Base-by-base conservation (phyloP, 2,329 filamentous ascomycete species). In the Fusarium lateritium region DNA sequence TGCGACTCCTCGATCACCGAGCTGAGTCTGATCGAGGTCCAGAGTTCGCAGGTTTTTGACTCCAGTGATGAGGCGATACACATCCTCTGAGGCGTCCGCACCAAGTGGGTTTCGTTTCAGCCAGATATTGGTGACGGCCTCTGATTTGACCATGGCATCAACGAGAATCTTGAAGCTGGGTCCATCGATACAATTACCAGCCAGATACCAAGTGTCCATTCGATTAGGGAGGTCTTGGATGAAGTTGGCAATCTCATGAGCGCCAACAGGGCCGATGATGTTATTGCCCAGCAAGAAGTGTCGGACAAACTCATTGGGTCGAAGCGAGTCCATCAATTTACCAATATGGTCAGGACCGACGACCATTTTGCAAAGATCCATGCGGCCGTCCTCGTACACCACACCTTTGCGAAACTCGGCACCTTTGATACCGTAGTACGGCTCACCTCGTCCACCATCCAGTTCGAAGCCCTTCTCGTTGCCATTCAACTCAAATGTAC, bases 301-400 rank as follows among this genome's bases (percentile, higher is more conserved):
- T 36, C 77, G 79, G 49, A 86, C 80, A 71, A 83, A 84, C 19
- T 74, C 73, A 68, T 86, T 86, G 4, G 76, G 71, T 45, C 80
- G 79, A 63, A 87, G 76, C 53, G 81, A 83, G 43, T 83, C 74
- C 80, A 87, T 85, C 45, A 87, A 75, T n/a, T 78, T 76, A 28
- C 78, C 79, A 63, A 87, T 85, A 51, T 86, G 82, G 19, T 81
- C 80, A 11, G 84, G 85, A 2, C 85, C 85, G 39, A 87, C 80
- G 5, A 84, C 84, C 79, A 84, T 85, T 76, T 86, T 86, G 78
- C 85, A 87, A 4, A 87, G 80, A 69, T 87, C 85, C 76, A 88
- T 82, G 14, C 85, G 81, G 10, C 82, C 81, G 65, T 87, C 85
- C 53, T 84, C 80, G 62, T 86, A 87, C 7, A 86, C 75, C 24